phyloP scores from a whole-genome alignment of 768 basidiomycete species.

The Gloeopeniophorella convolvens region DNA sequence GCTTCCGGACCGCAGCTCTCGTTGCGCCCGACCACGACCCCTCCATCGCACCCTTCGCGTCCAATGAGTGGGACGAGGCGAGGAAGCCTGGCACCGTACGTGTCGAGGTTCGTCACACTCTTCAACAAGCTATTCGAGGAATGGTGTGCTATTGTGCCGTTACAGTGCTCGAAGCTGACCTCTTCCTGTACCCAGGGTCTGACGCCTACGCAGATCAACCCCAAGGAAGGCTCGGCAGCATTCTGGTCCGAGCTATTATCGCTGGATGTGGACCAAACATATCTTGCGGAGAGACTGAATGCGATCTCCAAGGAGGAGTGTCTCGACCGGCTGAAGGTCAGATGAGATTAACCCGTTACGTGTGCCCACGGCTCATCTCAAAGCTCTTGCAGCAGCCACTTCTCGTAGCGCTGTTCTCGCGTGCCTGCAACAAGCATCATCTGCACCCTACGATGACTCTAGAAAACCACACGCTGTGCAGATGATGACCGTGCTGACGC shows the following conservation, averaged over 20 bases:
- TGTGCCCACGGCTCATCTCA: constrained; percentile 13
- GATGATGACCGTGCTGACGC: constrained; percentile 42
- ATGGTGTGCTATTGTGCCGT: constrained; percentile 7
- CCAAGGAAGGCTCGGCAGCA: constrained; percentile 36
- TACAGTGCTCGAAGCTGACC: neutral
- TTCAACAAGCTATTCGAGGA: constrained; percentile 46
- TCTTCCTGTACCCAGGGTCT: constrained; percentile 31
- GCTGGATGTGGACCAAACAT: constrained; percentile 45
- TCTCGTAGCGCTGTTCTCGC: constrained; percentile 40
- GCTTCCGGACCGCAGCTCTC: too few relatives aligned
- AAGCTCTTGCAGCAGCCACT: constrained; percentile 40
- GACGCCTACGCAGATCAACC: constrained; percentile 37
- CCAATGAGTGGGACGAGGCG: constrained; percentile 1
- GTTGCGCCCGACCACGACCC: too few relatives aligned
- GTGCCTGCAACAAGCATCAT: constrained; percentile 38
- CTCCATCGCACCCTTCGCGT: too few relatives aligned
- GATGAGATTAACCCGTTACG: neutral
- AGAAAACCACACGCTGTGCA: constrained; percentile 42
- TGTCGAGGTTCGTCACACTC: constrained; percentile 41
- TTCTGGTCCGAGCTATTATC: constrained; percentile 51
- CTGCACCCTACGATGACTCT: constrained; percentile 29
- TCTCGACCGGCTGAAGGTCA: constrained; percentile 46
- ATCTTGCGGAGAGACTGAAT: constrained; percentile 36
- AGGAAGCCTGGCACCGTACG: constrained; percentile 24
- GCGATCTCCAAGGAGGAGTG: constrained; percentile 44